Percentiles rank a stretch among this genome's conserved stretches.
These are phyloP conservation scores for Fonsecaea multimorphosa DNA, from an alignment of 2,329 filamentous ascomycete species.

Conservation along the genomic window DNA sequence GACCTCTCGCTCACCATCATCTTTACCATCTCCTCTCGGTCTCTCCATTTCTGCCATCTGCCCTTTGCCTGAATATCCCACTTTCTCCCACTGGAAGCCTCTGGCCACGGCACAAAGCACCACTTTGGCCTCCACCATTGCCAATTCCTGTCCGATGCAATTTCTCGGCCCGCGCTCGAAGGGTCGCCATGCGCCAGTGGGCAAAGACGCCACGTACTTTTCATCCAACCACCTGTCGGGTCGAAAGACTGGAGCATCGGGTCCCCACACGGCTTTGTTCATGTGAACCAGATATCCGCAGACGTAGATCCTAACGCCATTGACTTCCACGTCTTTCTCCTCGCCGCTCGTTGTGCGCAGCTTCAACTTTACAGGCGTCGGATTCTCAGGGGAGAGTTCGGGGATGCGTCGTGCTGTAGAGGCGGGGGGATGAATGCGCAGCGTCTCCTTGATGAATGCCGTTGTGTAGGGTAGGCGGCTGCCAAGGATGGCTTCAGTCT, in stretches of 20 bases:
- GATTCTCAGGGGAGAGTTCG: conserved; percentile 21
- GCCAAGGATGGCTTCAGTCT: conserved; percentile 53
- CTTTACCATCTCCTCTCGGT: conserved; percentile 23
- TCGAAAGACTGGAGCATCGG: conserved; percentile 52
- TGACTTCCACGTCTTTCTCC: conserved; percentile 27
- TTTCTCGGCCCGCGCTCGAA: conserved; percentile 63
- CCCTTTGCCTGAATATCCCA: conserved; percentile 25
- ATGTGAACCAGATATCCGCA: conserved; percentile 42
- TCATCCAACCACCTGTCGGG: conserved; percentile 57
- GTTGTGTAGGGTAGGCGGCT: conserved; percentile 59
- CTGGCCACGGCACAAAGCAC: conserved; percentile 58
- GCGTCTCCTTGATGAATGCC: conserved; percentile 49
- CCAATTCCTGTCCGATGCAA: conserved; percentile 65
- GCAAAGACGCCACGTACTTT: conserved; percentile 35
- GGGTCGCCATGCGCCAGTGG: conserved; percentile 58
- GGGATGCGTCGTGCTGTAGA: conserved; percentile 27
- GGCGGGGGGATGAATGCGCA: conserved; percentile 44
- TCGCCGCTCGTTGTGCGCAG: conserved; percentile 27
- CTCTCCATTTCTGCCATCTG: conserved; percentile 19
- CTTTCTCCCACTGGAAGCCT: conserved; percentile 56
- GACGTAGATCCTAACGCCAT: conserved; percentile 36
- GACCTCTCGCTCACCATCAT: conserved; percentile 26
- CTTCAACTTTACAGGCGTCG: conserved; percentile 9
- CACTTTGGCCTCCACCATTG: conserved; percentile 59
- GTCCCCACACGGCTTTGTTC: conserved; percentile 53